Evolutionary conservation across 1,284 basidiomycete species (phyloP), one percentile per base, ranked within the genome.

Genomic region (Anthracocystis walkeri): DNA sequence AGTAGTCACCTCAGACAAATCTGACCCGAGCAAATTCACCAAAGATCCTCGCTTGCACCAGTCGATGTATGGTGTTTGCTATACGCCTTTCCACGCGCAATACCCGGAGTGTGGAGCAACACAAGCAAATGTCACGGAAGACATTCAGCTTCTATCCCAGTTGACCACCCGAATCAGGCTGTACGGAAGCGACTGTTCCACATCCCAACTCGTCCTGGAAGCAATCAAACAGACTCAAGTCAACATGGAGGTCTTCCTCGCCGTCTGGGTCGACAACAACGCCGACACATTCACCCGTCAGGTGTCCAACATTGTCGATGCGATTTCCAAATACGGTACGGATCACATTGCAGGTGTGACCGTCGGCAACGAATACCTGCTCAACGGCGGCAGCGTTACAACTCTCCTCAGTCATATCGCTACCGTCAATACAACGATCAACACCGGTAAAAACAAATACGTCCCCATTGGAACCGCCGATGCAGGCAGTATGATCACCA

Each of bases 201-300:
- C 87, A 44, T 87, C 88, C 3, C 86, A 87, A 14, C 77, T 89
- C 23, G 87, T 89, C 2, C 88, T 94, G 40, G 90, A 93, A 75
- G 93, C 92, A 0, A 93, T 99, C 84, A 88, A 92, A 81, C 90
- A 91, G 80, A 96, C 94, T 53, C 93, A 96, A 85, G 92, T 94
- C 58, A 89, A 96, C 86, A 89, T 98, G 90, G 87, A 87, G 11
- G 92, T 97, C 16, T 97, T 88, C 86, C 88, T 94, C n/a, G 95
- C 91, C 31, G 93, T 93, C 80, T 97, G 83, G 78, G 91, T 86
- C 20, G 89, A 88, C 56, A 90, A 91, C 72, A 90, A 91, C 66
- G 87, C 88, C 29, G 87, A 88, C 0, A 90, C 91, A 2, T 97
- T 94, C 84, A 75, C 85, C 1, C 88, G 91, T 50, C 95, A 98